These are phyloP conservation scores for Avena atlantica DNA, from an alignment of 176 grass and related monocot species.

Conservation along the genomic window DNA sequence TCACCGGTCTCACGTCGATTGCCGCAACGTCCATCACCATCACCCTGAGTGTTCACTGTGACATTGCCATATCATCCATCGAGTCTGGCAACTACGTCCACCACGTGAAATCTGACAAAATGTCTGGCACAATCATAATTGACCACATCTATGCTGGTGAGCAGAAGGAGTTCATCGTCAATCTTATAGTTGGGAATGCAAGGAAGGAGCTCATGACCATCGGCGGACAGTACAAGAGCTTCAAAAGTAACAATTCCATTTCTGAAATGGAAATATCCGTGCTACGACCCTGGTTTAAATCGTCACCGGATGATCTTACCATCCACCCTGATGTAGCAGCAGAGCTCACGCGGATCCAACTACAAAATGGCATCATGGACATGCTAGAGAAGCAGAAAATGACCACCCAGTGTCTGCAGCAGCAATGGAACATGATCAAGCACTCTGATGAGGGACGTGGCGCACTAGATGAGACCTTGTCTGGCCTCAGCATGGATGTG, in stretches of 20 bases:
- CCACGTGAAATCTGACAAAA: not conserved
- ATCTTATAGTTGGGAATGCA: not conserved
- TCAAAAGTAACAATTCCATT: not conserved
- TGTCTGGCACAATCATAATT: not conserved
- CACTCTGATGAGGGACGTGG: not conserved
- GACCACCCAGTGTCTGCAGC: accelerated
- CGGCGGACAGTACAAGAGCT: not conserved
- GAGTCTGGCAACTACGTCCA: not conserved
- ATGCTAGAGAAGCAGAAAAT: not conserved
- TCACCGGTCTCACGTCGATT: not conserved
- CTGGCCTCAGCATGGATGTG: not conserved
- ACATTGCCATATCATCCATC: not conserved
- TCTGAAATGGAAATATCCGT: not conserved
- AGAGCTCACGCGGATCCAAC: not conserved
- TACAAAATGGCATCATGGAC: not conserved
- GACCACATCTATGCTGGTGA: not conserved
- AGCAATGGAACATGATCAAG: not conserved
- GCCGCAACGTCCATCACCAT: not conserved
- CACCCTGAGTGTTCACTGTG: not conserved
- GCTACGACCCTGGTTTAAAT: not conserved
- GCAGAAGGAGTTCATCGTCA: not conserved
- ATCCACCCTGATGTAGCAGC: not conserved
- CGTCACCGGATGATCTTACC: not conserved
- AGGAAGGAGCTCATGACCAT: not conserved
- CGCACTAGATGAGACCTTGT: not conserved